Evolutionary conservation across 768 basidiomycete species (phyloP), one percentile per base, ranked within the genome.

Genomic region (Pleurotus ostreatus): DNA sequence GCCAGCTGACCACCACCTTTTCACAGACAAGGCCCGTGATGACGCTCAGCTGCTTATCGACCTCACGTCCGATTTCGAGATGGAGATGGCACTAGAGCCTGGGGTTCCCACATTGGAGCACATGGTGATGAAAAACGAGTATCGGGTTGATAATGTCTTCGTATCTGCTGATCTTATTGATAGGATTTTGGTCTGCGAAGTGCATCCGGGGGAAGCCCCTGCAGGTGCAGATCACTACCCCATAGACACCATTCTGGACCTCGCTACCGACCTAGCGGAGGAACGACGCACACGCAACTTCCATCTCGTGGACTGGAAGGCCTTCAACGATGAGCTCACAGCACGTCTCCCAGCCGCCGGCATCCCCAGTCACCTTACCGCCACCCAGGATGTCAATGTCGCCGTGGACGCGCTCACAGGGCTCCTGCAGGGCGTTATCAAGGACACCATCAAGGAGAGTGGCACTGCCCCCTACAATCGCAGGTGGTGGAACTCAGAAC

Each of bases 111-210:
- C 74, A 0, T 65, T 82, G 0, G 41, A 70, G 20, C 62, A 70
- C 0, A 46, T 38, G 0, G 46, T 25, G 1, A 66, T 74, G 0
- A 68, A 71, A 12, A 76, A 74, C 54, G 66, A 62, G 47, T 72
- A 73, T 4, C 48, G 72, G 6, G 80, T 81, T n/a, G n/a, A n/a
- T n/a, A n/a, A n/a, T 52, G 71, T 81, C 0, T 81, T 74, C 57
- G 58, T 61, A 25, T 58, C 70, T 2, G 39, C 46, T 0, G 37
- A 54, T 0, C 45, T 70, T 0, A 23, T 55, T 0, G 59, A 67
- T 0, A 16, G 9, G 3, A 18, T 72, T 20, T 56, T 62, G 3
- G 20, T n/a, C n/a, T 40, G 39, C 39, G 39, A 40, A 11, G 39
- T 40, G n/a, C 12, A 40, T 3, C 39, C 39, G 3, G 39, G n/a